Base-by-base conservation (phyloP, 2,329 filamentous ascomycete genomes). In the Paecilomyces sp. region DNA sequence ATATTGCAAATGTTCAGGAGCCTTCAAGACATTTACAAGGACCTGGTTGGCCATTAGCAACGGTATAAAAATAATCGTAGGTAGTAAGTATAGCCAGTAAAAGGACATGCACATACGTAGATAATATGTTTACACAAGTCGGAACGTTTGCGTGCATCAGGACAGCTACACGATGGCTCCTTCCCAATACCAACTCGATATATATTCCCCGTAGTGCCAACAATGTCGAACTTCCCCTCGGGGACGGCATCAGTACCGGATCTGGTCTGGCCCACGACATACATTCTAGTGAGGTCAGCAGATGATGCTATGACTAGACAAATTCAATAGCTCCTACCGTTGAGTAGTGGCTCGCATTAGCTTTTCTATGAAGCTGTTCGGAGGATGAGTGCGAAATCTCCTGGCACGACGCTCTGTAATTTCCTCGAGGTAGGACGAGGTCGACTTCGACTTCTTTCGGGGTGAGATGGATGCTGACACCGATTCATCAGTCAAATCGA, bases 71-170 rank as follows among this genome's bases (percentile, higher is more conserved):
- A 47, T 47, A 47, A 47, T 41, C 41, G 41, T 47, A 47, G 41
- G 41, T 18, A 47, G n/a, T 47, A 47, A 47, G 18, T 47, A 22
- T 47, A 22, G 2, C 7, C 2, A 7, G 9, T n/a, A 36, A 47
- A 11, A 25, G 22, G 22, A 25, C 28, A 31, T 54, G 41, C 8
- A 67, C 74, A 61, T 74, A 82, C 82, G 67, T 86, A 87, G 54
- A 83, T 72, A 52, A 86, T 81, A 64, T 88, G 85, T 67, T 88
- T 88, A 79, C 85, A 88, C 65, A 85, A 82, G 53, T 83, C 82
- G 3, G 31, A 33, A 11, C 84, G 82, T 60, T 82, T 83, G 34
- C 54, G 61, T 7, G 74, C 75, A 69, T 85, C 81, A 0, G 83
- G 82, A 67, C 84, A 87, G 59, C 77, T 77, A 70, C 84, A 87